phyloP scores from a whole-genome alignment of 1,284 basidiomycete genomes.

The Cerrena zonata region DNA sequence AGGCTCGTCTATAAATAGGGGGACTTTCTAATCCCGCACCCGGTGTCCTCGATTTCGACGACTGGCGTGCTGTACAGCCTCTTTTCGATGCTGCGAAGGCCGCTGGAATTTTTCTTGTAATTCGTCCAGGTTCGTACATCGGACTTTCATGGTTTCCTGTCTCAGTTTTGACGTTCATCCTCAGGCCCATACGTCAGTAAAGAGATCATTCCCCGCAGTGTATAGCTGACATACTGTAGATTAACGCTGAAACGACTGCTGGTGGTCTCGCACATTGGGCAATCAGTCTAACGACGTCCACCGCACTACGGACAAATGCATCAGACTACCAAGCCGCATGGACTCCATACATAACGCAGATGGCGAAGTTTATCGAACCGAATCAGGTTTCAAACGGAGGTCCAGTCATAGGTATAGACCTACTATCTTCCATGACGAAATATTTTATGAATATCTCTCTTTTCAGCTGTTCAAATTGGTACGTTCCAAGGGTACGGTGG shows the following conservation, averaged over 20 bases:
- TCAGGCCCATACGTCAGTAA: conserved; percentile 22
- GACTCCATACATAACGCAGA: conserved; percentile 61
- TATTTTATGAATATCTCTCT: background rate
- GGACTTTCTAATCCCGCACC: conserved; percentile 68
- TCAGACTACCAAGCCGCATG: conserved; percentile 65
- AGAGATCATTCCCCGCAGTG: no score
- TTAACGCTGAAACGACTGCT: conserved; percentile 77
- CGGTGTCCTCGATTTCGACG: conserved; percentile 65
- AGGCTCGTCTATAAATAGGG: conserved; percentile 24
- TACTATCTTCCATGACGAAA: background rate
- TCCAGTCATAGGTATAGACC: conserved; percentile 60
- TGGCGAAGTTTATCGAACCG: conserved; percentile 54
- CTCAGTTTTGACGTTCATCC: background rate
- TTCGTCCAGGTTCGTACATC: conserved; percentile 30
- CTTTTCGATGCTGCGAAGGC: conserved; percentile 43
- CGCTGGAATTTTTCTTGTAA: conserved; percentile 41
- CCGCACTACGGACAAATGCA: conserved; percentile 63
- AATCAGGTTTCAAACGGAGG: conserved; percentile 69
- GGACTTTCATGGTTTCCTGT: background rate
- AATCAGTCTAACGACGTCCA: conserved; percentile 60
- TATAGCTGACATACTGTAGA: no score
- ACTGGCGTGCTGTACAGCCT: conserved; percentile 64
- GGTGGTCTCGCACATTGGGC: conserved; percentile 78
- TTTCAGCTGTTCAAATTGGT: conserved; percentile 63
- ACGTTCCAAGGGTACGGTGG: conserved; percentile 10